Percentiles rank a stretch among this genome's conserved stretches.
These are phyloP conservation scores for Pythium catenulatum DNA, from an alignment of 352 stramenopile species.

Conservation along the genomic window DNA sequence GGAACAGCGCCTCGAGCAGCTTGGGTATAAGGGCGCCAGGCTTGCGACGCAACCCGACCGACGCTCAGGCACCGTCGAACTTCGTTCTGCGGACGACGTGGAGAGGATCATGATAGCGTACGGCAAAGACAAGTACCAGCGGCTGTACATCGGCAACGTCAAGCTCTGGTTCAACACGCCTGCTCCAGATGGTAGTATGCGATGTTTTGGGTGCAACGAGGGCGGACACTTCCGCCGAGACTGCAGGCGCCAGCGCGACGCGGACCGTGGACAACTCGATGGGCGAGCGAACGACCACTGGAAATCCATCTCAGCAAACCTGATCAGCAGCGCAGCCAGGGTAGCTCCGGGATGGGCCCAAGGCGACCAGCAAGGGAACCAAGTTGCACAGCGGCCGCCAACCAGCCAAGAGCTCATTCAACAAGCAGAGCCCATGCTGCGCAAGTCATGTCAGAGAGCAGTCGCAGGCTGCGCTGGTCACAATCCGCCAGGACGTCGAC, in stretches of 20 bases:
- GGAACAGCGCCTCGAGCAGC: background rate
- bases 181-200: background rate
- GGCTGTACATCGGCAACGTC: background rate
- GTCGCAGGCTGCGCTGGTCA: background rate
- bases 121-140: background rate
- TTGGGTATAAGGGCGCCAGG: background rate
- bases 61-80: background rate
- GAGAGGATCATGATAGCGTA: background rate
- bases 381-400: background rate
- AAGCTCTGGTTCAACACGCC: background rate
- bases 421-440: background rate
- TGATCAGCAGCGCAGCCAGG: too few species aligned
- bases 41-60: background rate
- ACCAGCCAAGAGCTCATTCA: background rate
- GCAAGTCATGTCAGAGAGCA: background rate
- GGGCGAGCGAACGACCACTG: background rate
- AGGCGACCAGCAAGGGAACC: too few species aligned
- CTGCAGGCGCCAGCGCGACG: background rate
- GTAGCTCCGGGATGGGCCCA: too few species aligned
- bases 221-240: background rate
- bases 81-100: background rate
- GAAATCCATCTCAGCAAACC: background rate
- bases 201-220: background rate
- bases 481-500: background rate
- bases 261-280: background rate